Percentiles rank a stretch among this genome's conserved stretches.
phyloP scores from a whole-genome alignment of 805 yeast genomes.

The Metschnikowia sp. region DNA sequence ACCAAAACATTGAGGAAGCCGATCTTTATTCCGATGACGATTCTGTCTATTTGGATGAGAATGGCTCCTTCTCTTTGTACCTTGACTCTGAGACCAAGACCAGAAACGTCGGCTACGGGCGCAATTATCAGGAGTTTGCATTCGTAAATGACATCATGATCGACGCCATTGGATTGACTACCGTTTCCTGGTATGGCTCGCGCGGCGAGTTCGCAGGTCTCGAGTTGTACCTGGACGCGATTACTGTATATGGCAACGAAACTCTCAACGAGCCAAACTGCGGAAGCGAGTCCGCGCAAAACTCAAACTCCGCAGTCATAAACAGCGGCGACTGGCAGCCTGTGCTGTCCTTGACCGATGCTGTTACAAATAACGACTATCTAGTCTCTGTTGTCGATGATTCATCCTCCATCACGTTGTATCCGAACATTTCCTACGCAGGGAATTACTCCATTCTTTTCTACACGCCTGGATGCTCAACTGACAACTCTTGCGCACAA shows the following conservation, averaged over 20 bases:
- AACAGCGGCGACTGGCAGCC: constrained; percentile 31
- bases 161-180: constrained; percentile 56
- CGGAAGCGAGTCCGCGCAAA: constrained; percentile 24
- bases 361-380: constrained; percentile 30
- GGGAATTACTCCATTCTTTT: constrained; percentile 73
- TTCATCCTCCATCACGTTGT: constrained; percentile 41
- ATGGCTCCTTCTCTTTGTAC: constrained; percentile 36
- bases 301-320: constrained; percentile 25
- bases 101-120: constrained; percentile 40
- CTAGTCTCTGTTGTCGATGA: constrained; percentile 28
- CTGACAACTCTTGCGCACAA: constrained; percentile 60
- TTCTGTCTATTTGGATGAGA: constrained; percentile 29
- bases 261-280: constrained; percentile 68
- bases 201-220: constrained; percentile 70
- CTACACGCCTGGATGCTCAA: constrained; percentile 83
- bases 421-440: constrained; percentile 65
- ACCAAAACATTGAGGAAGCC: constrained; percentile 21
- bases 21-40: constrained; percentile 17
- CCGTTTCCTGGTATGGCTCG: constrained; percentile 65
- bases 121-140: constrained; percentile 73
- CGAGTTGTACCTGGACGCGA: constrained; percentile 60
- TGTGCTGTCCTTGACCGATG: constrained; percentile 20
- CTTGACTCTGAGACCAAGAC: constrained; percentile 33
- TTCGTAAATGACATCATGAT: constrained; percentile 69
- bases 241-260: constrained; percentile 70